Conservation (phyloP, 106 monocot genomes). For the Phalaenopsis aphrodite region DNA sequence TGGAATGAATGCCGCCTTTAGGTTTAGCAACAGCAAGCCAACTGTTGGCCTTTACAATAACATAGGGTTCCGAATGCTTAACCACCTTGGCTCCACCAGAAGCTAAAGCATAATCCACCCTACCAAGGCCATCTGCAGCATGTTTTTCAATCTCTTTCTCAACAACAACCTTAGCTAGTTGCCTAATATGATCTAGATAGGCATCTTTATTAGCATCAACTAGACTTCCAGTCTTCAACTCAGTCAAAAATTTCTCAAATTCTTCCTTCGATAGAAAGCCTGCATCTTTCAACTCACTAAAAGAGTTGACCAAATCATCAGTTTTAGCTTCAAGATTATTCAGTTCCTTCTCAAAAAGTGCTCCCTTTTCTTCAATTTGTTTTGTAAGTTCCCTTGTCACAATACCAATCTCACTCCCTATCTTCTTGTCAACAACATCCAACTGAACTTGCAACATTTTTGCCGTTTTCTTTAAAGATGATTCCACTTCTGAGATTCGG, state of each 20-base stretch:
- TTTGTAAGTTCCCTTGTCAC: conserved; percentile 24
- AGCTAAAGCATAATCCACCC: conserved; percentile 53
- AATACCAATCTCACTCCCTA: conserved; percentile 36
- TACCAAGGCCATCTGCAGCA: conserved; percentile 57
- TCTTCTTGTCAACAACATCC: conserved; percentile 66
- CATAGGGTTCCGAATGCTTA: conserved; percentile 44
- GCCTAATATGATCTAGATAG: conserved; percentile 38
- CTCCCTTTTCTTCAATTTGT: conserved; percentile 42
- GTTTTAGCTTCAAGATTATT: conserved; percentile 37
- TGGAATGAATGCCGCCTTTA: conserved; percentile 28
- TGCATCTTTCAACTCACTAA: conserved; percentile 34
- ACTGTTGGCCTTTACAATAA: conserved; percentile 18
- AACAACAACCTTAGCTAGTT: conserved; percentile 41
- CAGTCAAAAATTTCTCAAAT: conserved; percentile 29
- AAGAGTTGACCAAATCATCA: conserved; percentile 39
- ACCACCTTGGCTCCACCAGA: conserved; percentile 52
- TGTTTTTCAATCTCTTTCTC: conserved; percentile 58
- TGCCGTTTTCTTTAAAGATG: conserved; percentile 55
- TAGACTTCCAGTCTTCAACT: conserved; percentile 20
- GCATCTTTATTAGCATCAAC: conserved; percentile 19
- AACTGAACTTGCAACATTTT: conserved; percentile 86
- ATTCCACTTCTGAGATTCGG: conserved; percentile 64
- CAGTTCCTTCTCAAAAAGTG: conserved; percentile 35
- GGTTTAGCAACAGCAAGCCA: conserved; percentile 33
- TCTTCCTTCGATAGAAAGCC: conserved; percentile 48